Base-by-base conservation (phyloP, 2,329 filamentous ascomycete genomes). In the Colletotrichum tanaceti region DNA sequence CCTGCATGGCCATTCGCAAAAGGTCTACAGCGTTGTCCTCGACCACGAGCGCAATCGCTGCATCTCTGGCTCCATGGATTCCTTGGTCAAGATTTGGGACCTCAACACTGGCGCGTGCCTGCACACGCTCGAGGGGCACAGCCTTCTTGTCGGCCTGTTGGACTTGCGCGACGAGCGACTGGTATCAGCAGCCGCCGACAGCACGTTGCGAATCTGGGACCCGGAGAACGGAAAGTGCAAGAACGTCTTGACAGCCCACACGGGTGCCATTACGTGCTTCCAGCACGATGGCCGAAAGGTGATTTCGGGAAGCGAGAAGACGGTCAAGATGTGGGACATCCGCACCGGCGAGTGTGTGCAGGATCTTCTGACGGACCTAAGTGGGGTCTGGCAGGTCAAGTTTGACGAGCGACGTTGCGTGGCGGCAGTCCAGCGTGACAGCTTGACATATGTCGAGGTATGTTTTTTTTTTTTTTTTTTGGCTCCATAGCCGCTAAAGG, bases 31-130 rank as follows among this genome's bases (percentile, higher is more conserved):
- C 70, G 96, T 99, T 10, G 96, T 99, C 10, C 84, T 98, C 24
- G 96, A 99, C 75, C 91, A 94, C 73, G 90, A 91, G 74, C 92
- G 96, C 68, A 97, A 97, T 75, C 91, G 95, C 47, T 99, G 96
- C 80, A 98, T 99, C 71, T 98, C 94, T 71, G 96, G 96, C 14
- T 97, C 94, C 7, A 99, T 99, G 96, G 96, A 99, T 78, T 97
- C 96, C 71, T 87, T 94, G 72, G 96, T 99, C 77, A 98, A 98
- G 80, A 95, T 99, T 14, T 99, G 96, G 96, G 96, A 95, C 69
- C 86, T 99, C 16, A 90, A 93, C 38, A 96, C 92, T 2, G 96
- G 96, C 0, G 84, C 90, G 0, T 93, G 94, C 73, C 83, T 98
- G 13, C 92, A 95, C 79, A 98, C 93, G 1, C 87, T 99, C 0